Conservation (phyloP, 1,139 yeast genomes). For the Chernovozyma sophiae-reginae region DNA sequence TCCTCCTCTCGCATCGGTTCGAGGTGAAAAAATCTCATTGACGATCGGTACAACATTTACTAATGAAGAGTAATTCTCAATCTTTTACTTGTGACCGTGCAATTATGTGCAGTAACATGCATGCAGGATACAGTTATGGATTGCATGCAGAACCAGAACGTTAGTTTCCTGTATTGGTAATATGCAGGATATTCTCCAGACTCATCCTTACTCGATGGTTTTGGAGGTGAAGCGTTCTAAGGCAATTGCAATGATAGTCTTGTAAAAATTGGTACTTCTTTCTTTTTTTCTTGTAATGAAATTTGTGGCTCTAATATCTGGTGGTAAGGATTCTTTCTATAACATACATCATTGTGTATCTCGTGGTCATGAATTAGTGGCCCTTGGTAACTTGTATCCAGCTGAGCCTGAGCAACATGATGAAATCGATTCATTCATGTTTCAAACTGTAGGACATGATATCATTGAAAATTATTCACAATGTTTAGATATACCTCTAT, state of each 20-base stretch:
- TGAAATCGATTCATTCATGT: constrained; percentile 94
- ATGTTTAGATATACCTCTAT: constrained; percentile 78
- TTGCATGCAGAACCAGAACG: no score
- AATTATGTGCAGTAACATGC: not conserved
- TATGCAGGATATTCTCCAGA: no score
- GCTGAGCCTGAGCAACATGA: constrained; percentile 29
- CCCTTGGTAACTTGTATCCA: constrained; percentile 83
- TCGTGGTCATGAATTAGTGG: constrained; percentile 79
- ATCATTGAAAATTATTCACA: constrained; percentile 61
- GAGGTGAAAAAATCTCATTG: not conserved
- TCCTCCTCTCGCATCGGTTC: not conserved
- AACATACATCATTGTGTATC: constrained; percentile 79
- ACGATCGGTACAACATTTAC: not conserved
- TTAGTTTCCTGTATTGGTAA: no score
- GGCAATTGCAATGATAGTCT: no score
- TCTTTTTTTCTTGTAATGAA: no score
- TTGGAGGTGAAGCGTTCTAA: no score
- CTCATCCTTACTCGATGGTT: no score
- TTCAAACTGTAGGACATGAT: constrained; percentile 96
- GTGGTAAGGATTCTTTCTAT: constrained; percentile 94
- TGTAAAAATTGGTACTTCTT: no score
- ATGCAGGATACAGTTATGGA: not conserved
- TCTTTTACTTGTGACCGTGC: not conserved
- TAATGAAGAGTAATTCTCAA: not conserved
- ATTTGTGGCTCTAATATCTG: constrained; percentile 86